Evolutionary conservation across 495 filamentous ascomycete species (phyloP).

Genomic region (Tuber borchii): DNA sequence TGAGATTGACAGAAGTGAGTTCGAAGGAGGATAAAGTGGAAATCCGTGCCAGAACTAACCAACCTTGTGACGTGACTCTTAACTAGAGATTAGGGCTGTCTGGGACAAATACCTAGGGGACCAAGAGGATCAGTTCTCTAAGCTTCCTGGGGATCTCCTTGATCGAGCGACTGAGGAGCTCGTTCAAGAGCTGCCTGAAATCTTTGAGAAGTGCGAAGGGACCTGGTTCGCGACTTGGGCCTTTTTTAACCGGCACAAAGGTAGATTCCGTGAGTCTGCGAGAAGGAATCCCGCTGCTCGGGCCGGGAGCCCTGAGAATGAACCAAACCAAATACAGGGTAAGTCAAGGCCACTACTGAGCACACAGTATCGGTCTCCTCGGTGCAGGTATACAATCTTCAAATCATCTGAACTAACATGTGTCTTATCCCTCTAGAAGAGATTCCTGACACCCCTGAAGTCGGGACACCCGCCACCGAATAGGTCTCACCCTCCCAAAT

Average conservation of each 20-base stretch:
- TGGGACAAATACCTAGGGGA: background rate
- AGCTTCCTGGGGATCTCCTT: background rate
- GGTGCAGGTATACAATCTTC: background rate
- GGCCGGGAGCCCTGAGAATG: background rate
- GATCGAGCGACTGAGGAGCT: background rate
- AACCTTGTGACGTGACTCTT: background rate
- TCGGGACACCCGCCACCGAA: background rate
- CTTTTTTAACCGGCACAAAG: background rate
- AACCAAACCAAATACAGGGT: background rate
- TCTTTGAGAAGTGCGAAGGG: background rate
- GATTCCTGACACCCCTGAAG: background rate
- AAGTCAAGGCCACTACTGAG: background rate
- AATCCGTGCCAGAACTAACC: background rate
- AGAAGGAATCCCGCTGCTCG: background rate
- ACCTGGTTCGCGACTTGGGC: conserved; percentile 1
- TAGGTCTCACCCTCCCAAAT: background rate
- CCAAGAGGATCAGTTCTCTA: background rate
- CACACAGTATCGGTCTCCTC: background rate
- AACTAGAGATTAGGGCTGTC: background rate
- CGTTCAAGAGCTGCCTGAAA: background rate
- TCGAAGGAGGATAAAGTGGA: background rate
- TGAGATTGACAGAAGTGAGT: conserved; percentile 4
- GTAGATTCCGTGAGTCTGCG: background rate
- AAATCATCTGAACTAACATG: background rate
- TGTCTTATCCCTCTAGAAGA: background rate